Evolutionary conservation across 1,284 basidiomycete species (phyloP), one percentile per base, ranked within the genome.

Genomic region (Marasmius sp.): DNA sequence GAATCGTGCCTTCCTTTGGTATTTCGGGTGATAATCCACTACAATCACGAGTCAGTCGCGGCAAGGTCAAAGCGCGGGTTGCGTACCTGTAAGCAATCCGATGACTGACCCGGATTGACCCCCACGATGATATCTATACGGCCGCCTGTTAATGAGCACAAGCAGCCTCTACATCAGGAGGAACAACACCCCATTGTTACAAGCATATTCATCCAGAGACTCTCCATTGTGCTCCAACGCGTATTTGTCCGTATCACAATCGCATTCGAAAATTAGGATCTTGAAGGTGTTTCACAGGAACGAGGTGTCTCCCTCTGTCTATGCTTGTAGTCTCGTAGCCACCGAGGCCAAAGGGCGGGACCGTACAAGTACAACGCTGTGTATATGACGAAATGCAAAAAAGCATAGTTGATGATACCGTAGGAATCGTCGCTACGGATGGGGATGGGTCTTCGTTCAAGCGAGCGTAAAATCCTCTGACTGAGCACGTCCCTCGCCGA

Each of bases 401-500:
- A 2, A 27, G 27, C 27, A 5, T 27, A 5, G 2, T 27, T 66
- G 60, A 6, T 68, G 56, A 22, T 43, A 41, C 64, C 66, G 58
- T 62, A 68, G 1, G 59, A 54, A 0, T 27, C 58, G 7, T 36
- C 9, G 6, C 63, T 64, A 5, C 49, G 50, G n/a, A 69, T 63
- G 6, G 67, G 63, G 14, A 68, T 48, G 2, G 66, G 3, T 50
- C 47, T 14, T 39, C 22, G 33, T 58, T 61, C 1, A 68, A 16
- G 7, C 59, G 57, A 5, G 27, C 37, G 43, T 63, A 63, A 65
- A 65, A 47, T 72, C 71, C 36, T n/a, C n/a, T n/a, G n/a, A n/a
- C 61, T 47, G 11, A 72, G 60, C 71, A 74, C 71, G 56, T 74
- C 72, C 33, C 68, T 64, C 10, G 70, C 70, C 5, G 71, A 69